phyloP scores from a whole-genome alignment of 2,329 filamentous ascomycete genomes.

The Fusarium nelsonii region DNA sequence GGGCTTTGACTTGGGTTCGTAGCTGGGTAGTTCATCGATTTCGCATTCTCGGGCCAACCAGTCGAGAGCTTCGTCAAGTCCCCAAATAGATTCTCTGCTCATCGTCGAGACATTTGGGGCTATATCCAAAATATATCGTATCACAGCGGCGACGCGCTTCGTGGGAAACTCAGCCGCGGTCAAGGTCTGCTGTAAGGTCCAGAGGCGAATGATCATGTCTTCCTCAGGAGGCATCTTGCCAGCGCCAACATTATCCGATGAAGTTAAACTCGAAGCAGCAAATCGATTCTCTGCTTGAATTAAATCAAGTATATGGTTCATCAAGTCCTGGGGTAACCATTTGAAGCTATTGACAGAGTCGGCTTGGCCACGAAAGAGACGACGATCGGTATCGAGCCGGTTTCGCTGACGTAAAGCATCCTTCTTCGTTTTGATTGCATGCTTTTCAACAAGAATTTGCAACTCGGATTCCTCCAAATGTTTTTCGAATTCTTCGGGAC shows the following conservation, averaged over 20 bases:
- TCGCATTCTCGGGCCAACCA: conserved; percentile 87
- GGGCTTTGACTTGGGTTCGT: conserved; percentile 63
- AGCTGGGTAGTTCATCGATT: conserved; percentile 76
- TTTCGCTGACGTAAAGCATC: conserved; percentile 82
- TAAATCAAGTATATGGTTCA: conserved; percentile 82
- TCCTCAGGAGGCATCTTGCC: conserved; percentile 76
- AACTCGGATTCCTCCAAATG: conserved; percentile 93
- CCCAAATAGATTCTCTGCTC: conserved; percentile 79
- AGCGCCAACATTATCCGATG: conserved; percentile 57
- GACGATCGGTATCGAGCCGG: conserved; percentile 86
- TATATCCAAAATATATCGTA: conserved; percentile 76
- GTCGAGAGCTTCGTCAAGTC: conserved; percentile 87
- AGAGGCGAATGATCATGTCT: conserved; percentile 81
- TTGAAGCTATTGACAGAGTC: conserved; percentile 77
- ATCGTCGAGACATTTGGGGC: conserved; percentile 69
- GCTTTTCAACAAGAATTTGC: conserved; percentile 86
- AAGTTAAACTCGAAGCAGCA: conserved; percentile 61
- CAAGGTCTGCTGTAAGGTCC: conserved; percentile 84
- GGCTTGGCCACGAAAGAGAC: conserved; percentile 83
- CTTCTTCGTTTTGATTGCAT: conserved; percentile 81
- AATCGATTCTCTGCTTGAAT: conserved; percentile 74
- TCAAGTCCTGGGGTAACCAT: conserved; percentile 84
- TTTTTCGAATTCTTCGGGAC: conserved; percentile 88
- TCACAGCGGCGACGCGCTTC: conserved; percentile 70
- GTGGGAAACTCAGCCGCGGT: conserved; percentile 75